Conservation (phyloP, 371 early-diverging fungal genomes). For the Lichtheimia ramosa region DNA sequence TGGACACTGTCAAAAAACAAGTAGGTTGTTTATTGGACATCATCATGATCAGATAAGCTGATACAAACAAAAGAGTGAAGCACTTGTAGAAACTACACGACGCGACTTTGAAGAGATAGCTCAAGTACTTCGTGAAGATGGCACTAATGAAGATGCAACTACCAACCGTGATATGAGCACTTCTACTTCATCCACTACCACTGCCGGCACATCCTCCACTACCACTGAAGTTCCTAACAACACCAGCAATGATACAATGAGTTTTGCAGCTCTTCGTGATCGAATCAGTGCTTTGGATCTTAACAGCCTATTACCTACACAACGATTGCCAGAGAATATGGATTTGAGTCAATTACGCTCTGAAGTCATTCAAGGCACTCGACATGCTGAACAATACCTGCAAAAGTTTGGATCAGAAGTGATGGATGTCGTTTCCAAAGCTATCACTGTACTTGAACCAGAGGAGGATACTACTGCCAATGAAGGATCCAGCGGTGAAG, state of each 20-base stretch:
- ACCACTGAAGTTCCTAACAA: not conserved
- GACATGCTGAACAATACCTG: conserved; percentile 50
- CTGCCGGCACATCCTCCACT: not conserved
- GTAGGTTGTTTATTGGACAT: conserved; percentile 8
- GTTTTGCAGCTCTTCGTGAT: conserved; percentile 5
- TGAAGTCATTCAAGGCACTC: conserved; percentile 37
- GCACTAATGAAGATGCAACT: conserved; percentile 10
- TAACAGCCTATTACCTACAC: conserved; percentile 6
- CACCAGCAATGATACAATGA: not conserved
- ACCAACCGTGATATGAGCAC: conserved; percentile 7
- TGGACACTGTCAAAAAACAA: conserved; percentile 48
- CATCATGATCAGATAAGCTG: not conserved
- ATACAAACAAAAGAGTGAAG: conserved; percentile 32
- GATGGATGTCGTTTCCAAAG: conserved; percentile 30
- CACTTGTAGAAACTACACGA: conserved; percentile 45
- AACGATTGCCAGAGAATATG: conserved; percentile 44
- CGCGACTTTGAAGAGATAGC: conserved; percentile 47
- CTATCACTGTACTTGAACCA: conserved; percentile 44
- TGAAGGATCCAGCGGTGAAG: not conserved
- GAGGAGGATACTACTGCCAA: conserved; percentile 9
- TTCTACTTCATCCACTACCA: conserved; percentile 9
- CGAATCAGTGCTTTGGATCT: conserved; percentile 6
- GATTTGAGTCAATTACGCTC: conserved; percentile 35
- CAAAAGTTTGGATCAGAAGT: conserved; percentile 46
- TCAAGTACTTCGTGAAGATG: conserved; percentile 39